A percentile compares a stretch with the other conserved stretches of the same genome.
These are phyloP conservation scores for Wickerhamomyces chambardii DNA, from an alignment of 805 yeast species.

Conservation along the genomic window DNA sequence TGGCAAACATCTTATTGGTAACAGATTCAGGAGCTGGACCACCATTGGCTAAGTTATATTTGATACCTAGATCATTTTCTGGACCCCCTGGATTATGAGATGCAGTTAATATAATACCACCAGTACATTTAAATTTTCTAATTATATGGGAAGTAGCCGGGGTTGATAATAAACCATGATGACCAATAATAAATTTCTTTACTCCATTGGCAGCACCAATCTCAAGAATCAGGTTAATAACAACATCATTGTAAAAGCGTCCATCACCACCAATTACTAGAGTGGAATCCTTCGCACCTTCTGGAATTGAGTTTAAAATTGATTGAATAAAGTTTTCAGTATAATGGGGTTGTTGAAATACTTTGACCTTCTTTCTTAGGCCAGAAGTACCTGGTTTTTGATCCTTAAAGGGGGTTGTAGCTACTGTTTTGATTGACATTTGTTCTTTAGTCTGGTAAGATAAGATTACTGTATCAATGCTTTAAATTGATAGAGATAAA, in stretches of 20 bases:
- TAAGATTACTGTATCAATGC: too few species aligned
- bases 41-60: conserved; percentile 90
- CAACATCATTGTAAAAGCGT: conserved; percentile 77
- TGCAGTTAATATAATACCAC: conserved; percentile 94
- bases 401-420: conserved; percentile 73
- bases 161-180: conserved; percentile 81
- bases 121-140: conserved; percentile 66
- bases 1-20: conserved; percentile 77
- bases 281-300: conserved; percentile 66
- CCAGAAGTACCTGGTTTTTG: conserved; percentile 99
- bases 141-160: conserved; percentile 96
- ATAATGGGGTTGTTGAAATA: conserved; percentile 70
- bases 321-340: conserved; percentile 94
- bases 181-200: conserved; percentile 75
- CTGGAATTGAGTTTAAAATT: conserved; percentile 79
- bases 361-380: conserved; percentile 80
- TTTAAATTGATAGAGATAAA: too few species aligned
- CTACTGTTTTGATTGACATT: conserved; percentile 20
- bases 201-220: conserved; percentile 93
- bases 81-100: conserved; percentile 99
- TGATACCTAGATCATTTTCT: conserved; percentile 84
- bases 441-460: too few species aligned
- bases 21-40: conserved; percentile 98
- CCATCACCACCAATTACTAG: conserved; percentile 97
- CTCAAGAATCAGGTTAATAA: conserved; percentile 71